Percentiles rank a stretch among this genome's conserved stretches.
Evolutionary conservation across 2,329 filamentous ascomycete species (phyloP).

Genomic region (Triangularia setosa): DNA sequence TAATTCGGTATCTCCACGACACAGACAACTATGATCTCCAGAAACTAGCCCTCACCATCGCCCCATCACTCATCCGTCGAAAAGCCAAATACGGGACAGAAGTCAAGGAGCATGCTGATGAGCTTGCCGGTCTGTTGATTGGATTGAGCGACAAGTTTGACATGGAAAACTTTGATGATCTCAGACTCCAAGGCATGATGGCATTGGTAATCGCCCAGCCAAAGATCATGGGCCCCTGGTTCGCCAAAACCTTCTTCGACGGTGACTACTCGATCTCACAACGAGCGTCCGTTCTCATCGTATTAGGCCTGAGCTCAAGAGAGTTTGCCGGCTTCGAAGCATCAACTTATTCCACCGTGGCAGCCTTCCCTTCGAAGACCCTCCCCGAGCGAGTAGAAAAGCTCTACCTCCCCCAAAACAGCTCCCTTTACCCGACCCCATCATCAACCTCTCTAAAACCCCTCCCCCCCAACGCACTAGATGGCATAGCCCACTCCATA

Average conservation of each 20-base stretch:
- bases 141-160: conserved; percentile 84
- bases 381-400: conserved; percentile 71
- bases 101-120: conserved; percentile 76
- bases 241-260: conserved; percentile 79
- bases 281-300: conserved; percentile 74
- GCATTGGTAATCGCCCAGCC: conserved; percentile 76
- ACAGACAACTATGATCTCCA: conserved; percentile 82
- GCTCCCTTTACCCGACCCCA: conserved; percentile 22
- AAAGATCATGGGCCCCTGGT: conserved; percentile 75
- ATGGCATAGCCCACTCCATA: conserved; percentile 63
- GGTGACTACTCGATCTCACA: conserved; percentile 89
- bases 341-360: conserved; percentile 46
- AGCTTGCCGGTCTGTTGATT: conserved; percentile 71
- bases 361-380: conserved; percentile 73
- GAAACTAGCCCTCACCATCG: conserved; percentile 71
- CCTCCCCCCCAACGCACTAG: conserved; percentile 57
- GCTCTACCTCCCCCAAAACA: conserved; percentile 52
- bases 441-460: conserved; percentile 43
- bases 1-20: conserved; percentile 75
- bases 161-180: conserved; percentile 70
- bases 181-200: conserved; percentile 76
- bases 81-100: conserved; percentile 88
- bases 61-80: conserved; percentile 75
- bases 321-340: conserved; percentile 76
- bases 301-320: conserved; percentile 75